Evolutionary conservation across 805 yeast species (phyloP).

Genomic region (Candida vartiovaarae): DNA sequence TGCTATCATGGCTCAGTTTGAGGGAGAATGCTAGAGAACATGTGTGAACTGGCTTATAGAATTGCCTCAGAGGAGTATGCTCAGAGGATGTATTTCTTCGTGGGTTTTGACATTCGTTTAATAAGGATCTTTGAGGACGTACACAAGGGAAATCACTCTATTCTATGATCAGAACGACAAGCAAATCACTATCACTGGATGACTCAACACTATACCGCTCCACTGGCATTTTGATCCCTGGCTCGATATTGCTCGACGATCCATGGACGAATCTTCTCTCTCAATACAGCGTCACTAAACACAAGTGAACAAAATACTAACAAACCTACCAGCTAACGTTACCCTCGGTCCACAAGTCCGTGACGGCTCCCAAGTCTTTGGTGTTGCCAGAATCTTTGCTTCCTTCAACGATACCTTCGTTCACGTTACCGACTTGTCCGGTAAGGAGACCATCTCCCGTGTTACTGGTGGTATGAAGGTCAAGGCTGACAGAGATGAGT

Average conservation of each 20-base stretch:
- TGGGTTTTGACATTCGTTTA: no score
- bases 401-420: slow-evolving; percentile 99
- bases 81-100: no score
- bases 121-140: no score
- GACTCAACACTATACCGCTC: no score
- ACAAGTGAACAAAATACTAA: slow-evolving; percentile 12
- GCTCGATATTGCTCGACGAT: no score
- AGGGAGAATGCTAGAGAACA: not conserved
- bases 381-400: slow-evolving; percentile 99
- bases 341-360: slow-evolving; percentile 82
- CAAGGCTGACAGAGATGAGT: slow-evolving; percentile 99
- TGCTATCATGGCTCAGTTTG: not conserved
- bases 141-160: no score
- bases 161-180: no score
- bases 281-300: no score
- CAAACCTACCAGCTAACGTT: slow-evolving; percentile 38
- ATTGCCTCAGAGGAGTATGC: no score
- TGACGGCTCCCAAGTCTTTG: slow-evolving; percentile 98
- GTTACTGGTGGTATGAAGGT: slow-evolving; percentile 99
- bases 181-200: no score
- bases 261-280: no score
- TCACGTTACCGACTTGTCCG: slow-evolving; percentile 98
- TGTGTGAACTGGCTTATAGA: not conserved
- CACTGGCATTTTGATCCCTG: no score
- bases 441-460: slow-evolving; percentile 99